Base-by-base conservation (phyloP, 495 filamentous ascomycete genomes). In the Lophium mytilinum region DNA sequence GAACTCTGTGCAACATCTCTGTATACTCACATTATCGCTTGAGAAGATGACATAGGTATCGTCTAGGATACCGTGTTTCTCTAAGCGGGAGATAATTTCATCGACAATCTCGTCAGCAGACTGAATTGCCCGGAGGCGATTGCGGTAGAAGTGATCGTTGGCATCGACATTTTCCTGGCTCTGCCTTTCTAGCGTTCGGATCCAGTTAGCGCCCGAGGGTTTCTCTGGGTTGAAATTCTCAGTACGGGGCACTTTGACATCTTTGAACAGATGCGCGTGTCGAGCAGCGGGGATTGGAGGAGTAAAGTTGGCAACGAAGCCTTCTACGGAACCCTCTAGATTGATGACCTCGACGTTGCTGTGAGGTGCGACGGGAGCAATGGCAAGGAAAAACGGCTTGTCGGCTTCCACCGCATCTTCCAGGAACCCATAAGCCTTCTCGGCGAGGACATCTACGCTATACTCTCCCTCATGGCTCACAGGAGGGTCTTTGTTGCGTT, bases 11-110 rank as follows among this genome's bases (percentile, higher is more conserved):
- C 6, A 3, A 2, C 2, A 30, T 30, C 3, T 30, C 3, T 6
- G 6, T 2, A 30, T 30, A 30, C 24, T 30, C 3, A 30, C 24
- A 59, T 90, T 89, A 60, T 89, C 86, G 0, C 80, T 83, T 0
- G 84, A 84, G 65, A 85, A 88, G 50, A 90, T 75, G 45, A 90
- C 76, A 56, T 82, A 88, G 0, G 85, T 89, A 57, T 86, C 80
- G 10, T 87, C 82, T 8, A 87, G 66, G 34, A 84, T 59, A 14
- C 69, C 74, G 21, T 76, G 68, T 1, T 71, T 63, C 12, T 79
- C 76, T 0, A 90, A 68, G 0, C 76, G 75, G 0, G 61, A 55
- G 0, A 88, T 66, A 1, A 88, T 57, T 0, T 66, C 68, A 17
- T 84, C 81, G 0, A 90, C 80, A 14, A 88, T 71, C 69, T 89